These are phyloP conservation scores for Lolium multiflorum DNA, from an alignment of 176 grass and related monocot species.

Conservation along the genomic window DNA sequence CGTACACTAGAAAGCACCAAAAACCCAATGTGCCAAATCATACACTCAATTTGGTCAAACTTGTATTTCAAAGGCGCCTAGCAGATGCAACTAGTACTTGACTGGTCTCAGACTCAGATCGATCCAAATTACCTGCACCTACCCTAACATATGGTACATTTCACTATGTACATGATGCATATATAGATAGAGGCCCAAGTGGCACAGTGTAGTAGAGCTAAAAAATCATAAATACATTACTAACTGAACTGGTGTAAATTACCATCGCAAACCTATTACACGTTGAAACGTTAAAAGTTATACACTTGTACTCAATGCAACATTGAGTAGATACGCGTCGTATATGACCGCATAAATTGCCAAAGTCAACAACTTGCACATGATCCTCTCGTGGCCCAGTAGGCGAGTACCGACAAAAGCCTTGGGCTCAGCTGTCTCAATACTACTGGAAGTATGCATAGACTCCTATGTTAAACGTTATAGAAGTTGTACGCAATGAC, in stretches of 20 bases:
- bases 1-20: not conserved
- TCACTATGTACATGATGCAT: conserved; percentile 1
- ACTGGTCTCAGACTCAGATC: not conserved
- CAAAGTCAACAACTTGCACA: conserved; percentile 24
- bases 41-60: conserved; percentile 13
- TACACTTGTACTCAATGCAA: too few species aligned
- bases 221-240: not conserved
- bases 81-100: not conserved
- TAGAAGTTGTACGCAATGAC: too few species aligned
- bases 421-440: not conserved
- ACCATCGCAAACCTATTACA: conserved; percentile 5
- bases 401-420: conserved; percentile 14
- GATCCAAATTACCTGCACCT: conserved; percentile 21
- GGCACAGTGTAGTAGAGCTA: not conserved
- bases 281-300: conserved; percentile 25
- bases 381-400: not conserved
- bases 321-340: too few species aligned
- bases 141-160: conserved; percentile 8
- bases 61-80: not conserved
- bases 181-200: conserved; percentile 11
- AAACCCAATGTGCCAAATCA: not conserved
- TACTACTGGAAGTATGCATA: too few species aligned
- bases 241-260: conserved; percentile 3
- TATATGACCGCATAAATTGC: not conserved
- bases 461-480: too few species aligned